A percentile compares a stretch with the other conserved stretches of the same genome.
These are phyloP conservation scores for Capsicum chinense DNA, from an alignment of 257 asterid genomes.

Conservation along the genomic window DNA sequence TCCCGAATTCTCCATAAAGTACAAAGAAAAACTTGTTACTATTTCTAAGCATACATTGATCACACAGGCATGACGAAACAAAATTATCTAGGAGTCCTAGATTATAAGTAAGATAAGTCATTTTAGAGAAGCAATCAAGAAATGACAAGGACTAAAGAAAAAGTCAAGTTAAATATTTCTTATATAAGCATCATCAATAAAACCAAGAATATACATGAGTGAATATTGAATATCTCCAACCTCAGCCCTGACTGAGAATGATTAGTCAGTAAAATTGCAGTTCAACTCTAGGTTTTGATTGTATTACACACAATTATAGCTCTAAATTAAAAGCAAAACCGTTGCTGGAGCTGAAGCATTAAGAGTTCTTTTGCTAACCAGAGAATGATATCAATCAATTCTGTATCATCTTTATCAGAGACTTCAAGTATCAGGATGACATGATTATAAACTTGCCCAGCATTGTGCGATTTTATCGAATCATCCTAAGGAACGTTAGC, in stretches of 20 bases:
- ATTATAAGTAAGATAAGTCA: no score
- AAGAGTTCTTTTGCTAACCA: not conserved
- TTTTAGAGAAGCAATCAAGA: no score
- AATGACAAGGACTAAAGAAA: no score
- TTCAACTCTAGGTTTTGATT: not conserved
- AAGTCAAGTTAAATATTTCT: not conserved
- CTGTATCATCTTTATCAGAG: not conserved
- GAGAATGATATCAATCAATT: not conserved
- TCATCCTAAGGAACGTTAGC: constrained; percentile 24
- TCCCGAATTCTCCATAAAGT: no score
- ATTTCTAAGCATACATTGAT: no score
- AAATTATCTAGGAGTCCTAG: no score
- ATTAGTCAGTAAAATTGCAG: not conserved
- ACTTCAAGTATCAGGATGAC: not conserved
- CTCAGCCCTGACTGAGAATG: not conserved
- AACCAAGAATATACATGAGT: not conserved
- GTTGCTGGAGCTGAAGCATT: not conserved
- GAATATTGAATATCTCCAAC: not conserved
- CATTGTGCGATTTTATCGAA: not conserved
- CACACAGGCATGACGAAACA: no score
- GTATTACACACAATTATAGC: not conserved
- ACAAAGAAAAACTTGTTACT: no score
- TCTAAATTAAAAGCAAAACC: not conserved
- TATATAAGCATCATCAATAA: not conserved
- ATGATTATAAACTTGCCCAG: constrained; percentile 11